These are phyloP conservation scores for Lagerstroemia speciosa DNA, from an alignment of 345 rosid genomes.

Conservation along the genomic window DNA sequence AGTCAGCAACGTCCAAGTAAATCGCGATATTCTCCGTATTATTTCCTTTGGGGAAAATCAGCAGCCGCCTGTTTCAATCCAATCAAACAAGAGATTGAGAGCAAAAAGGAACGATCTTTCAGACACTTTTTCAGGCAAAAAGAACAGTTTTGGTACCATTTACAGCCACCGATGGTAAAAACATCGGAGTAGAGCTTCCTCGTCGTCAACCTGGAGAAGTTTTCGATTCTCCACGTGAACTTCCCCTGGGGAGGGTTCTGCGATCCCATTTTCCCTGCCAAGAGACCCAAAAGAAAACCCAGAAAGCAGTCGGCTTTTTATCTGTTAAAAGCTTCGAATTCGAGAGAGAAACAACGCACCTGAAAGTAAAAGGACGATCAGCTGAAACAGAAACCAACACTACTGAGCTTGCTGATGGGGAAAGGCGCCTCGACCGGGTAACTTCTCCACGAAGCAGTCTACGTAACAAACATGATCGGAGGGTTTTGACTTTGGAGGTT, in stretches of 20 bases:
- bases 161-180: conserved; percentile 12
- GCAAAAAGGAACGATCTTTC: background rate
- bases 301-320: background rate
- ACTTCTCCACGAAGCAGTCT: too few relatives aligned
- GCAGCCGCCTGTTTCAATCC: conserved; percentile 6
- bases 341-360: background rate
- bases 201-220: conserved; percentile 12
- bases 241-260: conserved; percentile 8
- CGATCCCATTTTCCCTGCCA: background rate
- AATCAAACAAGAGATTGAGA: background rate
- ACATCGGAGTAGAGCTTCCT: conserved; percentile 15
- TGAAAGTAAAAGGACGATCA: background rate
- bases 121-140: conserved; percentile 7
- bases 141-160: conserved; percentile 14
- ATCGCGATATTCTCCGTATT: conserved; percentile 14
- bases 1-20: conserved; percentile 19
- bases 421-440: too few relatives aligned
- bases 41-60: conserved; percentile 23
- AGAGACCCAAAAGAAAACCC: background rate
- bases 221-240: conserved; percentile 23
- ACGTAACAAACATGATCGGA: too few relatives aligned
- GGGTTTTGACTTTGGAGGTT: too few relatives aligned
- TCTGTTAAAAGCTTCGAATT: background rate
- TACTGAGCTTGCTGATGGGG: too few relatives aligned
- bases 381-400: background rate